Percentiles rank a stretch among this genome's conserved stretches.
phyloP scores from a whole-genome alignment of 306 rosid species.

The Elaeagnus macrophylla region DNA sequence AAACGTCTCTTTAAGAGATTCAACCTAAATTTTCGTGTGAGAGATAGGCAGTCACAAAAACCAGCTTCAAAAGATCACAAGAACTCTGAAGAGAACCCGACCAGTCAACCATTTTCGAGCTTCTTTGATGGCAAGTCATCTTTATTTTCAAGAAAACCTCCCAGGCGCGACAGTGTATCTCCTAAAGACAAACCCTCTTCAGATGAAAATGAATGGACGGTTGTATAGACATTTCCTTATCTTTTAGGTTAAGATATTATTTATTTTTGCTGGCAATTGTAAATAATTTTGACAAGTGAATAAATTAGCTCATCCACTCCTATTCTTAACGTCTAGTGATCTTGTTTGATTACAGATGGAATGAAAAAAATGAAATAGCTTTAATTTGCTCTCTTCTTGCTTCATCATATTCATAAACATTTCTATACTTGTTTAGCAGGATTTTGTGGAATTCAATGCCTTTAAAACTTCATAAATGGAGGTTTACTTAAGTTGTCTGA shows the following conservation, averaged over 20 bases:
- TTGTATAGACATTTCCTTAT: conserved; percentile 26
- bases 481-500: no score
- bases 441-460: no score
- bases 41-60: conserved; percentile 41
- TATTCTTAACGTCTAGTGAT: no score
- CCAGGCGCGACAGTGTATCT: conserved; percentile 33
- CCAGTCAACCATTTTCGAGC: conserved; percentile 57
- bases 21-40: conserved; percentile 61
- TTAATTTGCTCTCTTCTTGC: conserved; percentile 1
- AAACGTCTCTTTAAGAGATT: conserved; percentile 61
- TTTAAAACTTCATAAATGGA: conserved; percentile 14
- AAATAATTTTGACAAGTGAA: conserved; percentile 26
- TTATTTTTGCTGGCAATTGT: conserved; percentile 42
- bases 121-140: conserved; percentile 85
- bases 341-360: conserved; percentile 14
- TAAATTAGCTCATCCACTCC: no score
- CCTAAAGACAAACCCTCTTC: conserved; percentile 32
- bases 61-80: conserved; percentile 31
- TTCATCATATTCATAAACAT: conserved; percentile 6
- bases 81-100: conserved; percentile 32
- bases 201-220: conserved; percentile 39
- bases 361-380: conserved; percentile 15
- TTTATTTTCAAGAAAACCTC: conserved; percentile 66
- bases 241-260: conserved; percentile 7
- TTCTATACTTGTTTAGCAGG: neutral